phyloP scores from a whole-genome alignment of 768 basidiomycete species.

The Trametes elegans region DNA sequence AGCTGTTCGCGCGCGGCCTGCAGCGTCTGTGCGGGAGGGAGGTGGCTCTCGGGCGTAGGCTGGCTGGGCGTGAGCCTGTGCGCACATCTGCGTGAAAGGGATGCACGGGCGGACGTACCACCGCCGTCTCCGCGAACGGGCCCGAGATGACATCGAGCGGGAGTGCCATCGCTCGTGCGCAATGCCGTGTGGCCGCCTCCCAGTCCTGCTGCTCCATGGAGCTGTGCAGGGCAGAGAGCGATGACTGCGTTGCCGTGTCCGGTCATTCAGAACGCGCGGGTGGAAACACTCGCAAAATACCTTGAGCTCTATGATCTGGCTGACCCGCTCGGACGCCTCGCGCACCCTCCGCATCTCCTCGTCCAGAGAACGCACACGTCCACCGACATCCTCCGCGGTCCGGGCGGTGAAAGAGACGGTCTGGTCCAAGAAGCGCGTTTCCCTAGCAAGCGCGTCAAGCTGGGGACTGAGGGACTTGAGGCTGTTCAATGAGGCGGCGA shows the following conservation, averaged over 20 bases:
- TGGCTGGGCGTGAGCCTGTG: slow-evolving; percentile 33
- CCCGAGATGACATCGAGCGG: slow-evolving; percentile 77
- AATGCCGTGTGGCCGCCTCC: slow-evolving; percentile 92
- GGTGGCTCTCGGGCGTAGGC: slow-evolving; percentile 88
- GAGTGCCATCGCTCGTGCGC: slow-evolving; percentile 86
- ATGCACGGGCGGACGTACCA: slow-evolving; percentile 51
- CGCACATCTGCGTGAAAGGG: neutral
- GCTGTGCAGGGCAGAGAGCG: slow-evolving; percentile 53
- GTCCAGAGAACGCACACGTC: slow-evolving; percentile 83
- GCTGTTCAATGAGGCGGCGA: slow-evolving; percentile 57
- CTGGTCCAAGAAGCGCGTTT: slow-evolving; percentile 51
- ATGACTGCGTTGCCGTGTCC: slow-evolving; percentile 53
- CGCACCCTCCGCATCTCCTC: slow-evolving; percentile 90
- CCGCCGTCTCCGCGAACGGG: slow-evolving; percentile 80
- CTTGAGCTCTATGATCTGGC: slow-evolving; percentile 94
- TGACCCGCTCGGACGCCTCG: slow-evolving; percentile 88
- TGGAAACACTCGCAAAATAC: slow-evolving; percentile 37
- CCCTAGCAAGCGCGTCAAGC: slow-evolving; percentile 59
- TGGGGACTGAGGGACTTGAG: slow-evolving; percentile 59
- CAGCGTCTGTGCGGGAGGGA: slow-evolving; percentile 83
- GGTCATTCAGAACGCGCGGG: neutral
- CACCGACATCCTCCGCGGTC: slow-evolving; percentile 88
- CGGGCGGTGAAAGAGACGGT: slow-evolving; percentile 71
- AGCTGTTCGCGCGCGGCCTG: slow-evolving; percentile 71
- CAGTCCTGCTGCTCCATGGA: slow-evolving; percentile 85